Base-by-base conservation (phyloP, 495 filamentous ascomycete species). In the Filosporella fistucella region DNA sequence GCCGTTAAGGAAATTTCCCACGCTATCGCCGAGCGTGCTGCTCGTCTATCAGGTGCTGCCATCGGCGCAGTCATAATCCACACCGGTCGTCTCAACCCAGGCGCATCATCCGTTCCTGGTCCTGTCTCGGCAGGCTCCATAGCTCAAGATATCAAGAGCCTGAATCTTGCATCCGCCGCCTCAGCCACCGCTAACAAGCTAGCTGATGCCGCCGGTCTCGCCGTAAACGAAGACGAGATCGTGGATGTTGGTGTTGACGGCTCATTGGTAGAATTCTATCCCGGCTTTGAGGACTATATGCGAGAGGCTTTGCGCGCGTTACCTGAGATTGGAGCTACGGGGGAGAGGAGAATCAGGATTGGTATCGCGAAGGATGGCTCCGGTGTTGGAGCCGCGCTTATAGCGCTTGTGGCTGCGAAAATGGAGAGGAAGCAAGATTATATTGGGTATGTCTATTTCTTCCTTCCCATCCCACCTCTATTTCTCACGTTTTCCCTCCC, bases 311-410 rank as follows among this genome's bases (percentile, higher is more conserved):
- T 96, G 42, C 67, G 79, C 18, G 76, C 76, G 45, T 75, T 95
- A 14, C 72, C 82, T 23, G 76, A 82, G 45, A 81, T 95, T 55
- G 90, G 89, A 10, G 64, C 60, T 10, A 70, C 74, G 10, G 86
- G 88, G 8, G 88, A 91, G 44, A 81, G 84, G 64, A 84, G 80
- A 63, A 78, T 96, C 51, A 74, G 87, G 33, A 95, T 96, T 56
- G 91, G 89, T 11, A 88, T 96, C 64, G 91, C 91, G 43, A 91
- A 93, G 76, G 91, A 96, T 68, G 91, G 91, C 38, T 86, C 80
- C 47, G 91, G 91, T 43, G 91, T 96, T 38, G 91, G 91, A 22
- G 91, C 91, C 8, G 91, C 91, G 39, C 64, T 96, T 56, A 95
- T 95, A 65, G 91, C 91, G 25, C 72, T 95, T 12, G 84, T 91